Evolutionary conservation across 805 yeast genomes (phyloP), one percentile per base, ranked within the genome.

Genomic region (Zygoascus tannicola): DNA sequence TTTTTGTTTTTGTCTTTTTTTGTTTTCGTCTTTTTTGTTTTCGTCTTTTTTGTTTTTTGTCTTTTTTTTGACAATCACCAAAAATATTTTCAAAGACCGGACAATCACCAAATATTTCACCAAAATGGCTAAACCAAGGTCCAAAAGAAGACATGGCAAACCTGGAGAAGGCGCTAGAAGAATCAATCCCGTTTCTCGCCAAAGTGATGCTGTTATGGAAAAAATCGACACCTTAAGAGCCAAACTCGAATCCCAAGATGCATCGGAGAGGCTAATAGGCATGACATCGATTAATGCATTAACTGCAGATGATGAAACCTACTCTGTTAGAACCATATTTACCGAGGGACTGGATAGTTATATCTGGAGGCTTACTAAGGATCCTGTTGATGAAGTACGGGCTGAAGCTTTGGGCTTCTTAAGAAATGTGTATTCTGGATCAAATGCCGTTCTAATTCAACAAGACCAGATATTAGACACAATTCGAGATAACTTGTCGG

Each of bases 321-420:
- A 41, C 77, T 45, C 67, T 87, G 18, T 63, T 88, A 49, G 83
- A 81, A 56, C 92, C 12, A 12, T 26, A 8, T 26, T 26, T 26
- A 26, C 30, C 30, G 30, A 26, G 12, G 30, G 30, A 26, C 7
- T 26, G 7, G 30, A 26, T 12, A 26, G 12, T 8, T 26, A 26
- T 1, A 51, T 86, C 63, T 78, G 79, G 19, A 78, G 79, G 47
- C 69, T 80, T 23, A 61, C 88, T 19, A 75, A 74, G 37, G 95
- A 85, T 57, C 57, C 71, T 18, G 72, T 80, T 50, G 80, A 78
- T 44, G 95, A 86, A 52, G 76, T 85, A 37, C 81, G 84, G 16
- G 82, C 83, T 18, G 94, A 83, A 54, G 71, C 90, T 1, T 80
- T 77, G 53, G 97, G 95, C 1, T 66, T 90, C 20, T 65, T 92